Evolutionary conservation across 352 stramenopile genomes (phyloP).

Genomic region (Phytophthora macrochlamydospora): DNA sequence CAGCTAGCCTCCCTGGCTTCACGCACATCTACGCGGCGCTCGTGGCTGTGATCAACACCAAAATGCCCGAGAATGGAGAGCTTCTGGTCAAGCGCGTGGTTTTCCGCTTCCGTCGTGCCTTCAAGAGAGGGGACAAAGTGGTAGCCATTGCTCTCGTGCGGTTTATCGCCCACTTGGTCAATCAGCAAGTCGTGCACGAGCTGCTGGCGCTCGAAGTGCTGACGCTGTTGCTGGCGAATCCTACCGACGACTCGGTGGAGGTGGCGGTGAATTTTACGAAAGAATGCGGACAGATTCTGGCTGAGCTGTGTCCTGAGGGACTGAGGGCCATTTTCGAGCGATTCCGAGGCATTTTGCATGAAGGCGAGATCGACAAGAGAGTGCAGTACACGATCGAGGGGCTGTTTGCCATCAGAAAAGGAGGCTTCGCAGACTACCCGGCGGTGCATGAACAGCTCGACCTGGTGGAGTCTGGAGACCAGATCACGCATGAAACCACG

Average conservation of each 20-base stretch:
- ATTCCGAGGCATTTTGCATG: conserved; percentile 97
- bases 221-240: conserved; percentile 96
- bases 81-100: conserved; percentile 94
- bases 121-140: conserved; percentile 97
- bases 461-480: conserved; percentile 97
- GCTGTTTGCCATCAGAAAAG: conserved; percentile 96
- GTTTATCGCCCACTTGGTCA: conserved; percentile 99
- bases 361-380: conserved; percentile 97
- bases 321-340: conserved; percentile 97
- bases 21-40: conserved; percentile 97
- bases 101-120: conserved; percentile 94
- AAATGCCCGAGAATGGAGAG: conserved; percentile 98
- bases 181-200: conserved; percentile 98
- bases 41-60: conserved; percentile 98
- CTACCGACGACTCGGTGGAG: conserved; percentile 98
- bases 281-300: conserved; percentile 92
- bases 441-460: conserved; percentile 95
- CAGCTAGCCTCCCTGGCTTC: conserved; percentile 95
- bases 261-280: conserved; percentile 98
- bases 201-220: conserved; percentile 97
- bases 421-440: conserved; percentile 95
- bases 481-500: conserved; percentile 98
- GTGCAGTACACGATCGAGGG: conserved; percentile 99
- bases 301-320: conserved; percentile 86
- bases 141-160: conserved; percentile 94